Evolutionary conservation across 2,329 filamentous ascomycete genomes (phyloP), one percentile per base, ranked within the genome.

Genomic region (Calonectria pseudoreteaudii): DNA sequence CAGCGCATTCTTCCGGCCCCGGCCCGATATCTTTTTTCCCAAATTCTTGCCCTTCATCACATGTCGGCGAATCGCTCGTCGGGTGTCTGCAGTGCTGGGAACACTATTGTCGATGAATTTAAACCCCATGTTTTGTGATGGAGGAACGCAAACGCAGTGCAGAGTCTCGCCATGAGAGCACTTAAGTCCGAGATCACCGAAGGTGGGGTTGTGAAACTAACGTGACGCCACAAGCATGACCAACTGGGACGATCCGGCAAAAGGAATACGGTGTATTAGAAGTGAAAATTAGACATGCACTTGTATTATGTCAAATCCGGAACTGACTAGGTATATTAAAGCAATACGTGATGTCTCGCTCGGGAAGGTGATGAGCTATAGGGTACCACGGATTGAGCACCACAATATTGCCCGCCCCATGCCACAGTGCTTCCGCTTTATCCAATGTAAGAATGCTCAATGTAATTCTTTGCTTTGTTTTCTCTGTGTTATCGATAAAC

Each of bases 41-140:
- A 74, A 34, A 49, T 79, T 79, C 60, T 74, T 79, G 30, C 77
- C 77, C 66, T 78, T 79, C 77, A 79, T 79, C 8, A 79, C 77
- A 77, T 79, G 77, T 20, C 77, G 72, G 23, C 77, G 77, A 53
- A 79, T 79, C 0, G 71, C 70, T 52, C 69, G 73, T 5, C 77
- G 74, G 2, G 73, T 52, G n/a, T 66, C 56, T 14, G 74, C 66
- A 4, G 49, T 70, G 11, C 62, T 60, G 30, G 53, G 26, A 3
- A 68, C 66, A 4, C 69, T 72, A 49, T 71, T 67, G 18, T 78
- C 74, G 53, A 79, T 69, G 56, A 79, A 79, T 14, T 78, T 74
- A 41, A 79, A 79, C 13, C 60, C 71, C 77, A 79, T 79, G 26
- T 7, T 23, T 66, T 34, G 53, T 38, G 31, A 38, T 60, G 53